Conservation (phyloP, 2,329 filamentous ascomycete genomes). For the Nigrospora sphaerica region DNA sequence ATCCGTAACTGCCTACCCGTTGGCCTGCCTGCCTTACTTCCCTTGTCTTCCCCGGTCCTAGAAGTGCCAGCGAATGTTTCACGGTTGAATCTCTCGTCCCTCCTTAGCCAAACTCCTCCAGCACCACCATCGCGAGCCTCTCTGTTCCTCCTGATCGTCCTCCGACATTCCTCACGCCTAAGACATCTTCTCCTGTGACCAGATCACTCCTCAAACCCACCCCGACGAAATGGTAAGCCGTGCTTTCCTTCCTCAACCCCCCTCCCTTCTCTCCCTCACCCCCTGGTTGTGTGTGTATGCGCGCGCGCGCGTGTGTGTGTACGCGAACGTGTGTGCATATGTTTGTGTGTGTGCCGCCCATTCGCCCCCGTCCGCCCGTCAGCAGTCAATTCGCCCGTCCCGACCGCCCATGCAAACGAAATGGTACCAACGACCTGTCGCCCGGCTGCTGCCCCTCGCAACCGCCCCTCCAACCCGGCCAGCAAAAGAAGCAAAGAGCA, state of each 20-base stretch:
- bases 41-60: neutral
- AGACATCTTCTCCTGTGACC: constrained; percentile 2
- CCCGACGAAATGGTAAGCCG: constrained; percentile 28
- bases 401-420: no score
- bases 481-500: neutral
- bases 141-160: neutral
- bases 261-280: neutral
- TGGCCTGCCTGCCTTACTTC: no score
- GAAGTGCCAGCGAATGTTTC: constrained; percentile 3
- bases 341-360: no score
- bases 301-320: no score
- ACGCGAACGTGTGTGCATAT: no score
- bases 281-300: no score
- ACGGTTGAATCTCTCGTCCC: constrained; percentile 2
- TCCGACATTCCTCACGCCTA: no score
- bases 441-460: neutral
- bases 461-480: neutral
- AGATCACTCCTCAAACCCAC: neutral
- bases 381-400: no score
- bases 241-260: neutral
- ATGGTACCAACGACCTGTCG: no score
- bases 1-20: no score
- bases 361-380: no score
- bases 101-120: constrained; percentile 9
- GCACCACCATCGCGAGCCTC: constrained; percentile 16